A percentile compares a stretch with the other conserved stretches of the same genome.
phyloP scores from a whole-genome alignment of 345 rosid species.

The Salix brachista region DNA sequence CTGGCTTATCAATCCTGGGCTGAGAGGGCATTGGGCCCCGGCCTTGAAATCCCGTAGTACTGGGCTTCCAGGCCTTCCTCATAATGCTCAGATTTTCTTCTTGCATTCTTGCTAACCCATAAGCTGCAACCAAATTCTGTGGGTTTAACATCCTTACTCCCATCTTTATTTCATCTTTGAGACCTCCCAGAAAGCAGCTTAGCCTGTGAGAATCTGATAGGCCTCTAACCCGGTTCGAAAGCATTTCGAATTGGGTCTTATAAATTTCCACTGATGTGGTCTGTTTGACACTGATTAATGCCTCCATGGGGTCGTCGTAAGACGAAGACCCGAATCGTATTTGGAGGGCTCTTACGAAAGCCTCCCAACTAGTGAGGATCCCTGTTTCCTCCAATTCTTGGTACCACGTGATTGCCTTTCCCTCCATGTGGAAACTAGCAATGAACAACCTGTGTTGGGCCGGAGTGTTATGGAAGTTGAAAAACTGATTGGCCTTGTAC shows the following conservation, averaged over 20 bases:
- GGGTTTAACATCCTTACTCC: background rate
- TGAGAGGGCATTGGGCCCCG: too few species aligned
- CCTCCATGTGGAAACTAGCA: background rate
- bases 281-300: background rate
- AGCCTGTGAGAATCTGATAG: too few species aligned
- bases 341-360: background rate
- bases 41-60: too few species aligned
- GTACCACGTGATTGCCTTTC: background rate
- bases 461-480: background rate
- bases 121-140: accelerated
- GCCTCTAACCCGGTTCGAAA: too few species aligned
- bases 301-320: background rate
- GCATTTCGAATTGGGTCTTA: too few species aligned
- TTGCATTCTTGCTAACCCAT: background rate
- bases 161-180: too few species aligned
- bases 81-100: background rate
- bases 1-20: too few species aligned
- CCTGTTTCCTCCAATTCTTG: background rate
- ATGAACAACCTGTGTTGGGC: background rate
- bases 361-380: background rate
- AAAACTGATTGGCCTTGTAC: background rate
- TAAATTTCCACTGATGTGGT: too few species aligned
- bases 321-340: background rate
- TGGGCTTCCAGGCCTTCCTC: background rate
- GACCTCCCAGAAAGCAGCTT: too few species aligned